phyloP scores from a whole-genome alignment of 1,284 basidiomycete genomes.

The Puccinia sorghi region DNA sequence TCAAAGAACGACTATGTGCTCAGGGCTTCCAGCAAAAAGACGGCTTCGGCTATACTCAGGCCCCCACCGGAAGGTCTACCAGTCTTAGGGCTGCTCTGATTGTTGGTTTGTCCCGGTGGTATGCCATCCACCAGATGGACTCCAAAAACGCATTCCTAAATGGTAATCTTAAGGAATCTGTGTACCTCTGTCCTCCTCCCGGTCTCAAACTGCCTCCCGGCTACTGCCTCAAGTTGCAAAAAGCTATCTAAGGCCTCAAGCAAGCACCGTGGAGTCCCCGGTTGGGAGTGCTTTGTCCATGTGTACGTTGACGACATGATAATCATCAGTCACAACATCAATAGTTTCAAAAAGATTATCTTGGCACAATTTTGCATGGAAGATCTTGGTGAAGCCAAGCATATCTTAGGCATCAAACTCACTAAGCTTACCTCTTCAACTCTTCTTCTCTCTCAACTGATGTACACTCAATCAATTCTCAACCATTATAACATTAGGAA shows the following conservation, averaged over 20 bases:
- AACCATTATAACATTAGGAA: not conserved
- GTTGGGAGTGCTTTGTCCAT: not conserved
- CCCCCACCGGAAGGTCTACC: not conserved
- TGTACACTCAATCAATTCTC: not conserved
- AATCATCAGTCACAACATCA: not conserved
- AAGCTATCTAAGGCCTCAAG: not conserved
- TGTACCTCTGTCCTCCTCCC: not conserved
- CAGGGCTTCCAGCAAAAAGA: not conserved
- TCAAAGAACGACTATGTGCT: not conserved
- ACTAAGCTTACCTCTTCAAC: not conserved
- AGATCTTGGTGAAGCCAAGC: not conserved
- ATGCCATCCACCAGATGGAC: constrained; percentile 1
- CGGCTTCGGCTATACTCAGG: not conserved
- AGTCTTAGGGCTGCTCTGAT: not conserved
- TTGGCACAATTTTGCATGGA: not conserved
- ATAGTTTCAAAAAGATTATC: not conserved
- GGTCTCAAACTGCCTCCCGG: not conserved
- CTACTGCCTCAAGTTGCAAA: not conserved
- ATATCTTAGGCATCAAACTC: not conserved
- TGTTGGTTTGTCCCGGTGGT: not conserved
- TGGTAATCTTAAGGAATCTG: not conserved
- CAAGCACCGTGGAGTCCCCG: not conserved
- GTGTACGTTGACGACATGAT: not conserved
- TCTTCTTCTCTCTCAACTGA: not conserved
- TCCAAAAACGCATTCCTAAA: constrained; percentile 7